Evolutionary conservation across 1,284 basidiomycete genomes (phyloP), one percentile per base, ranked within the genome.

Genomic region (Ceratobasidium sp.): DNA sequence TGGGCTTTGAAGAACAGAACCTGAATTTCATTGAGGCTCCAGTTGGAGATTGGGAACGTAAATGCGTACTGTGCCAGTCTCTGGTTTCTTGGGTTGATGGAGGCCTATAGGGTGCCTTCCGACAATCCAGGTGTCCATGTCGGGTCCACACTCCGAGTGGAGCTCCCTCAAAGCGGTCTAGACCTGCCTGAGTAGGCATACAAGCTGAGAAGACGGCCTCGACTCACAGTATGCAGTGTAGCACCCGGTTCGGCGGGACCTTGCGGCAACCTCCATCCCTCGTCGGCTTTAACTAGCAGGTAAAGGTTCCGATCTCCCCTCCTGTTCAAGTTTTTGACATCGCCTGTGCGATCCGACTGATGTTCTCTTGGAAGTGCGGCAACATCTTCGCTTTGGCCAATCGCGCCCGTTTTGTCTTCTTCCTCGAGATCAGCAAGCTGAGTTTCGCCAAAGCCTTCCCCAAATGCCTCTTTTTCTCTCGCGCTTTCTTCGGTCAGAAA

Each of bases 251-350:
- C 82, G 18, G 90, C 82, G 16, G 80, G 83, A 53, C 90, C 91
- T 77, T 92, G 85, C 10, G 94, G 95, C 80, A 97, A 94, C 75
- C 87, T 85, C 95, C 95, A 97, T 18, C 86, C 82, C 75, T 86
- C 84, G n/a, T 39, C 85, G 23, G 80, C 75, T 76, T 88, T 86
- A 18, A 97, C 83, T 62, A 98, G 79, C 23, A 96, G 85, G 80
- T 95, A 98, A 16, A 98, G 80, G 78, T 97, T 97, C 61, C 94
- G 86, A 76, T 93, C 90, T 2, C 92, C 90, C 73, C 85, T 86
- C 73, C 96, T 84, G 80, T 98, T 92, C 76, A 98, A 81, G 78
- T 90, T 92, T 79, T 87, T 88, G 58, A 89, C 82, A 76, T 94
- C 89, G 4, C 83, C 83, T 36, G 79, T 84, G 46, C 78, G 78